Percentiles rank a stretch among this genome's conserved stretches.
Conservation (phyloP, 352 stramenopile species). For the Phytophthora agathidicida region DNA sequence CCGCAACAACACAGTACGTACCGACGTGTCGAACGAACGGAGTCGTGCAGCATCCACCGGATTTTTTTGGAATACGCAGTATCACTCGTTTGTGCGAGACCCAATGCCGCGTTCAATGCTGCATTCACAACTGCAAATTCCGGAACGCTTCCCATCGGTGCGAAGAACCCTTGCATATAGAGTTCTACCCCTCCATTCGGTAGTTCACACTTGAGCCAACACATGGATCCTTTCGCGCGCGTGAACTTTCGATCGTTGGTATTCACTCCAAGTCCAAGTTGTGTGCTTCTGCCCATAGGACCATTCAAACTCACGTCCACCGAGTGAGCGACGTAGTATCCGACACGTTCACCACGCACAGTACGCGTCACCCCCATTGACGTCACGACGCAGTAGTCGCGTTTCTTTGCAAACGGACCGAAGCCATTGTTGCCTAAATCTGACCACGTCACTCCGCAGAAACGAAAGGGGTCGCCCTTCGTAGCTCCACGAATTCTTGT, state of each 20-base stretch:
- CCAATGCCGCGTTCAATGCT: conserved; percentile 27
- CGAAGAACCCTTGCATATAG: conserved; percentile 50
- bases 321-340: conserved; percentile 50
- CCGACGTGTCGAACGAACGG: conserved; percentile 28
- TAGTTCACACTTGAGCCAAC: conserved; percentile 50
- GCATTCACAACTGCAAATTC: conserved; percentile 36
- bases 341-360: conserved; percentile 35
- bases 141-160: conserved; percentile 36
- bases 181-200: conserved; percentile 39
- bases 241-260: conserved; percentile 14
- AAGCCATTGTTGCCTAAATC: conserved; percentile 33
- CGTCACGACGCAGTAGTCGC: conserved; percentile 39
- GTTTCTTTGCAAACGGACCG: conserved; percentile 31
- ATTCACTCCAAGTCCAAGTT: conserved; percentile 13
- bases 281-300: conserved; percentile 21
- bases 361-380: conserved; percentile 39
- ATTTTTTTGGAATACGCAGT: conserved; percentile 50
- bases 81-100: conserved; percentile 42
- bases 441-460: conserved; percentile 44
- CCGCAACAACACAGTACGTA: conserved; percentile 13
- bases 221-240: conserved; percentile 43
- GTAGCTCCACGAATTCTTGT: conserved; percentile 35
- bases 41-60: conserved; percentile 52
- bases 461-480: conserved; percentile 39
- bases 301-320: conserved; percentile 34